Evolutionary conservation across 2,329 filamentous ascomycete species (phyloP).

Genomic region (Colletotrichum brevisporum): DNA sequence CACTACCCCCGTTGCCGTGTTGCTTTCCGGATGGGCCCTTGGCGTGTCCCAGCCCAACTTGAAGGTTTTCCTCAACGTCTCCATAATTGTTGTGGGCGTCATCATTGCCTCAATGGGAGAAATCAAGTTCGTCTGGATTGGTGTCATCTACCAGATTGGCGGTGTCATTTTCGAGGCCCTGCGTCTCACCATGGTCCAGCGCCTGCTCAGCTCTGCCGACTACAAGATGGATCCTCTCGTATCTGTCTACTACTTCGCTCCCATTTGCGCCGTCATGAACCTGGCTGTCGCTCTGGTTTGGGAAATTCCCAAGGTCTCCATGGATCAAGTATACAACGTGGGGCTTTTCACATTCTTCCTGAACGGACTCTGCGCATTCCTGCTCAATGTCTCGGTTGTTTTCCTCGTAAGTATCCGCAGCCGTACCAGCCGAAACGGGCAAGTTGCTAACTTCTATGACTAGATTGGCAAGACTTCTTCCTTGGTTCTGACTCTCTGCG

Average conservation of each 20-base stretch:
- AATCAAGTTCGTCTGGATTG: conserved; percentile 89
- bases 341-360: conserved; percentile 80
- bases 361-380: conserved; percentile 84
- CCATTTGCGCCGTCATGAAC: conserved; percentile 88
- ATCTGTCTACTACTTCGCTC: conserved; percentile 91
- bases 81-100: conserved; percentile 93
- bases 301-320: conserved; percentile 78
- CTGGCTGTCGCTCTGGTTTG: conserved; percentile 79
- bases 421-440: background rate
- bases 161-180: conserved; percentile 87
- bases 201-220: conserved; percentile 83
- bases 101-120: conserved; percentile 95
- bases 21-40: conserved; percentile 90
- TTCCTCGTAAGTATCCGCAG: conserved; percentile 79
- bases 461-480: conserved; percentile 91
- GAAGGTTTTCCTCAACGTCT: conserved; percentile 92
- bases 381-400: conserved; percentile 88
- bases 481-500: conserved; percentile 87
- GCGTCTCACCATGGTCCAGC: conserved; percentile 87
- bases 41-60: conserved; percentile 87
- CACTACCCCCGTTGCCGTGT: conserved; percentile 93
- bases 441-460: conserved; percentile 45
- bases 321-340: conserved; percentile 80
- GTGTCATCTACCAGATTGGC: conserved; percentile 83
- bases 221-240: conserved; percentile 95